Percentiles rank a stretch among this genome's conserved stretches.
Conservation (phyloP, 1,284 basidiomycete species). For the Marasmius fiardii region DNA sequence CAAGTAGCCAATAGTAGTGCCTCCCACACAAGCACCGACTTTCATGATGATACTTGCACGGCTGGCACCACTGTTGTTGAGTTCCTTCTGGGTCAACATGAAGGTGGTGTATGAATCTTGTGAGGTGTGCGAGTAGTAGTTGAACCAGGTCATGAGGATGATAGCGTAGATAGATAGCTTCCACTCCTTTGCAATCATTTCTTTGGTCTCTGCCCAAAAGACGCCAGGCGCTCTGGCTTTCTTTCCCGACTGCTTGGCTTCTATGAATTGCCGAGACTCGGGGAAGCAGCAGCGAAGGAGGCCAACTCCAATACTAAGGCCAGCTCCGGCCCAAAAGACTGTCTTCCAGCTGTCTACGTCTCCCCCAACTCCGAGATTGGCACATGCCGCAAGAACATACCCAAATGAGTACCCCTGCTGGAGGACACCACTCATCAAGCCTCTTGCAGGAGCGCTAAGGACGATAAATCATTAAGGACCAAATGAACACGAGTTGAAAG, state of each 20-base stretch:
- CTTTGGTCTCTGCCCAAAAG: constrained; percentile 7
- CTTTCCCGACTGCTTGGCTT: constrained; percentile 11
- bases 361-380: constrained; percentile 11
- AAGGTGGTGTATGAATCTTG: constrained; percentile 14
- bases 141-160: constrained; percentile 15
- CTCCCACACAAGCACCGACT: constrained; percentile 12
- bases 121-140: constrained; percentile 13
- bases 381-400: constrained; percentile 12
- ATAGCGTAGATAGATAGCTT: constrained; percentile 3
- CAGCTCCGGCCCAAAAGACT: constrained; percentile 12
- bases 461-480: neutral
- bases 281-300: constrained; percentile 12
- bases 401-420: constrained; percentile 15
- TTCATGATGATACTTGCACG: constrained; percentile 15
- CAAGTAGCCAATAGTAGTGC: constrained; percentile 12
- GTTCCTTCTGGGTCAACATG: constrained; percentile 11
- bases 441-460: constrained; percentile 8
- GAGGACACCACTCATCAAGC: constrained; percentile 14
- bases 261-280: constrained; percentile 13
- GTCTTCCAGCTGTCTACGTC: constrained; percentile 11
- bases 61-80: constrained; percentile 8
- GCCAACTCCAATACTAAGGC: constrained; percentile 9
- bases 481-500: neutral
- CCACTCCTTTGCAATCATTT: constrained; percentile 10
- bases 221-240: constrained; percentile 6